Percentiles rank a stretch among this genome's conserved stretches.
Evolutionary conservation across 169 alveolate genomes (phyloP).

Genomic region (Cryptosporidium tyzzeri): DNA sequence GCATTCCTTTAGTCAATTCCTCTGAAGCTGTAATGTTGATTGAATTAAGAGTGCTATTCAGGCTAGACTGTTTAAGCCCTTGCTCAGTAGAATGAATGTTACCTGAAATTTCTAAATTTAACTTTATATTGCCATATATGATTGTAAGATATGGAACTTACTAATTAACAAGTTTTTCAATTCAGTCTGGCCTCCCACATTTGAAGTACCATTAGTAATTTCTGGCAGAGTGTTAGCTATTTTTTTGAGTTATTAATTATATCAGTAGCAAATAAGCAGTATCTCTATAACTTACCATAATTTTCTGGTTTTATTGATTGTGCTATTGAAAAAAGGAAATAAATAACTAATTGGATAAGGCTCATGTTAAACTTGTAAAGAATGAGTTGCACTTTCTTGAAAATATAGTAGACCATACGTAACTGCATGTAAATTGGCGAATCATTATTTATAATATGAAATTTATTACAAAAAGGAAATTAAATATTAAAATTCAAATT

Average conservation of each 20-base stretch:
- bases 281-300: neutral
- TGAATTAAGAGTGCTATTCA: constrained; percentile 6
- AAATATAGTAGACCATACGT: neutral
- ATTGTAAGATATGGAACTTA: neutral
- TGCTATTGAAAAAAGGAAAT: neutral
- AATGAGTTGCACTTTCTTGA: neutral
- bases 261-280: neutral
- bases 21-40: neutral
- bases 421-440: neutral
- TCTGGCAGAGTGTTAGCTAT: neutral
- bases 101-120: neutral
- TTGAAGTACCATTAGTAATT: neutral
- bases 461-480: too few relatives aligned
- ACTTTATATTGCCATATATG: neutral
- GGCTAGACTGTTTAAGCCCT: neutral
- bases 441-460: neutral
- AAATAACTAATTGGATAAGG: neutral
- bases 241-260: too few relatives aligned
- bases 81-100: neutral
- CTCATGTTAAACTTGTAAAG: neutral
- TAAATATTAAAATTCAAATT: too few relatives aligned
- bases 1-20: neutral
- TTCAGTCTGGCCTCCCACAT: neutral
- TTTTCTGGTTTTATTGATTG: constrained; percentile 7
- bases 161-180: neutral